Conservation (phyloP, 23 red algal genomes). For the Gracilariopsis chorda region DNA sequence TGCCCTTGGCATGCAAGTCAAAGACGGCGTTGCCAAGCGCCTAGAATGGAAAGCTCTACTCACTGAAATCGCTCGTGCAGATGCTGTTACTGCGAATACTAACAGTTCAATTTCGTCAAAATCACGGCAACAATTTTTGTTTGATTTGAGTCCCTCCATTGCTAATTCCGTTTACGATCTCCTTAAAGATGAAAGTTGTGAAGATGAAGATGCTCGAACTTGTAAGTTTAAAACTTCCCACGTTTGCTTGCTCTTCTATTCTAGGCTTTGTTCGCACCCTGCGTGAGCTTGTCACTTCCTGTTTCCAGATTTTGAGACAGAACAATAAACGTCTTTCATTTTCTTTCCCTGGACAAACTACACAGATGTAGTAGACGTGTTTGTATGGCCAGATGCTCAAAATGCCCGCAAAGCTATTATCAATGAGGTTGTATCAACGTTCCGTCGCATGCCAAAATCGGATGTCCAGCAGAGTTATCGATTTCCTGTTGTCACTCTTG, state of each 20-base stretch:
- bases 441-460: not conserved
- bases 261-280: too few relatives aligned
- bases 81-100: not conserved
- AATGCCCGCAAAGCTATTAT: not conserved
- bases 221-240: not conserved
- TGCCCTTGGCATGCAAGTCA: not conserved
- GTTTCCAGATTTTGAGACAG: too few relatives aligned
- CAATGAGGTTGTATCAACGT: not conserved
- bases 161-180: not conserved
- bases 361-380: not conserved
- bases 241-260: not conserved
- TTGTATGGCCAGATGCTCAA: not conserved
- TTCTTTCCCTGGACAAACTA: too few relatives aligned
- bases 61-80: not conserved
- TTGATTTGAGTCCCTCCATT: not conserved
- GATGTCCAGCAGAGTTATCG: not conserved
- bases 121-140: not conserved
- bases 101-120: not conserved
- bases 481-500: not conserved
- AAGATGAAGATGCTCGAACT: not conserved
- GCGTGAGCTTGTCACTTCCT: too few relatives aligned
- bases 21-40: not conserved
- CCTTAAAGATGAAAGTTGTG: not conserved
- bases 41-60: not conserved
- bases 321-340: too few relatives aligned